These are phyloP conservation scores for Colletotrichum scovillei DNA, from an alignment of 2,329 filamentous ascomycete genomes.

Conservation along the genomic window DNA sequence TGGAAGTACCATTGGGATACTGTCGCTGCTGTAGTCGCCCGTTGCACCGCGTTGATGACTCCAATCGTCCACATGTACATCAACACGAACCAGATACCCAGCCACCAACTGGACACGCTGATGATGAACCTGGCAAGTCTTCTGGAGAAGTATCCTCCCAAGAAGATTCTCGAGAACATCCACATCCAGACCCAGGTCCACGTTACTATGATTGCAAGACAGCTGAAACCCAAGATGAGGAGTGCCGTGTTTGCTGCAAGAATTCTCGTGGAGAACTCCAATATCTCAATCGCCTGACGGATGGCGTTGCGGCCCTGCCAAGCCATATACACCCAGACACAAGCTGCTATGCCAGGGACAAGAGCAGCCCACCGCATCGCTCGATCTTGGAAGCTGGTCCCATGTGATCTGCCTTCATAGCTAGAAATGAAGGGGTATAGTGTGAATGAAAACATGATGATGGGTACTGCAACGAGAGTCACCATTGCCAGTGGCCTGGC, in stretches of 20 bases:
- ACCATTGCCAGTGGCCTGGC: conserved; percentile 84
- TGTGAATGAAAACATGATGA: conserved; percentile 89
- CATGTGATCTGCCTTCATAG: conserved; percentile 81
- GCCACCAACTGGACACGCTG: conserved; percentile 91
- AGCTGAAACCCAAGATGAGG: conserved; percentile 83
- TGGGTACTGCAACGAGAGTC: conserved; percentile 85
- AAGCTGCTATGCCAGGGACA: conserved; percentile 77
- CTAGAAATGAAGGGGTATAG: conserved; percentile 92
- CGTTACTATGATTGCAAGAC: conserved; percentile 78
- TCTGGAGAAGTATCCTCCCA: conserved; percentile 84
- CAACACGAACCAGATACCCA: conserved; percentile 90
- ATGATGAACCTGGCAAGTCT: conserved; percentile 78
- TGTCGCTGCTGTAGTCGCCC: conserved; percentile 91
- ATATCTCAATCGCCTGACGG: conserved; percentile 84
- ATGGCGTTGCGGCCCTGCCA: conserved; percentile 84
- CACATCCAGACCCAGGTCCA: conserved; percentile 98
- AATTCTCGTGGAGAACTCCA: conserved; percentile 93
- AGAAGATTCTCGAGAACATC: conserved; percentile 96
- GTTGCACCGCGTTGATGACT: conserved; percentile 88
- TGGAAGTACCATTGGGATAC: conserved; percentile 99
- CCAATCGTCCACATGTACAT: conserved; percentile 96
- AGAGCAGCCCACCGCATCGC: conserved; percentile 90
- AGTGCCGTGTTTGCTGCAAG: conserved; percentile 86
- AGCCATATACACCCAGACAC: conserved; percentile 86
- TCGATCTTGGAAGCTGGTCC: conserved; percentile 84